Evolutionary conservation across 257 asterid genomes (phyloP), one percentile per base, ranked within the genome.

Genomic region (Nicotiana sylvestris): DNA sequence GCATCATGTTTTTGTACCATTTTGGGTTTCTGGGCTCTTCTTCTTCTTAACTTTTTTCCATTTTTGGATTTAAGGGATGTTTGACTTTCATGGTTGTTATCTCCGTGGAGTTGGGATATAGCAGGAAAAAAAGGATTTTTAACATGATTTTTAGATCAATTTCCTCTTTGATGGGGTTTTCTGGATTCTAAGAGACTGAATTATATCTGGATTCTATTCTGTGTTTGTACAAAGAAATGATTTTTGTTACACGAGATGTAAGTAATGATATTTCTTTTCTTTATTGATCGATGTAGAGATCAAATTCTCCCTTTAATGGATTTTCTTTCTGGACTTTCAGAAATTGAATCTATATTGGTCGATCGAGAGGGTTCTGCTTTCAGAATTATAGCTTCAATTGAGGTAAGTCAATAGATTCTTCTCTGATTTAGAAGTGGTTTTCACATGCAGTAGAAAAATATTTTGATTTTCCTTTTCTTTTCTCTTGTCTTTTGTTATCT

Each of bases 1-100:
- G 67, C 85, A 18, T 83, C 77, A 61, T 66, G n/a, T 29, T 62
- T 51, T 33, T 82, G 4, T 4, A 55, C 6, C 69, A 46, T 79
- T 74, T 51, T 72, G 15, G 78, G 55, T 70, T 70, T 70, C 7
- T 46, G 56, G 78, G 37, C 61, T 46, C 35, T 70, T 72, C 78
- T 11, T 39, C 9, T 43, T 43, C 51, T 1, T 43, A 43, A 43
- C 51, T 43, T 8, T 43, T 43, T 43, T 8, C 51, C 51, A 8
- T 43, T 43, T 46, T 72, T 70, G 18, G 58, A 33, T 21, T 72
- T 46, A 72, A 21, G 12, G 37, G 60, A 46, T 49, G 16, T 15
- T 49, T 76, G 64, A 76, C 8, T 46, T 74, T 72, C 79, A 72
- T 72, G 25, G 61, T 70, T 39, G 35, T 12, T 39, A 43, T 70